Conservation (phyloP, 768 basidiomycete genomes). For the Russula foetens region DNA sequence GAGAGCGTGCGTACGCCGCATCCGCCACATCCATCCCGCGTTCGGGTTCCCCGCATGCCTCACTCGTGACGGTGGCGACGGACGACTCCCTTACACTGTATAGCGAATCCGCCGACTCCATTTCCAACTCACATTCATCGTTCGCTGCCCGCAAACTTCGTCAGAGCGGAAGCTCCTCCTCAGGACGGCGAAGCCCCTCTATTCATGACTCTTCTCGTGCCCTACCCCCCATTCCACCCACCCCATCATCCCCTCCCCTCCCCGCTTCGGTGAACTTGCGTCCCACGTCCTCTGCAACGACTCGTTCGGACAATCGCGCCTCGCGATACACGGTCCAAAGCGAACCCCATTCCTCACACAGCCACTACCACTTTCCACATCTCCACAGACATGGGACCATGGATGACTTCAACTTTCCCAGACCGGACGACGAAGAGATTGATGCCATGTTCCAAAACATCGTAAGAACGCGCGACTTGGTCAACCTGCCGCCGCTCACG, state of each 20-base stretch:
- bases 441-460: conserved; percentile 75
- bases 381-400: conserved; percentile 33
- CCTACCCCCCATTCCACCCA: conserved; percentile 27
- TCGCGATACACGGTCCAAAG: conserved; percentile 56
- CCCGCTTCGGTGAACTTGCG: conserved; percentile 23
- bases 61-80: conserved; percentile 42
- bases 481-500: conserved; percentile 47
- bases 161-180: conserved; percentile 39
- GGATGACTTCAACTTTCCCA: conserved; percentile 64
- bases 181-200: conserved; percentile 39
- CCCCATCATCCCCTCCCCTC: conserved; percentile 20
- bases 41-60: conserved; percentile 44
- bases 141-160: conserved; percentile 37
- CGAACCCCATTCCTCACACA: conserved; percentile 48
- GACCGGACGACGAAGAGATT: conserved; percentile 75
- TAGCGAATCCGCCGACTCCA: conserved; percentile 39
- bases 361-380: conserved; percentile 34
- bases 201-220: conserved; percentile 47
- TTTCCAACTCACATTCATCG: conserved; percentile 27
- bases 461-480: conserved; percentile 58
- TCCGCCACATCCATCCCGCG: conserved; percentile 29
- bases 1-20: conserved; percentile 45
- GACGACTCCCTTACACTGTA: conserved; percentile 53
- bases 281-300: conserved; percentile 29
- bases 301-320: conserved; percentile 48